phyloP scores from a whole-genome alignment of 2,329 filamentous ascomycete genomes.

The Coniella lustricola region DNA sequence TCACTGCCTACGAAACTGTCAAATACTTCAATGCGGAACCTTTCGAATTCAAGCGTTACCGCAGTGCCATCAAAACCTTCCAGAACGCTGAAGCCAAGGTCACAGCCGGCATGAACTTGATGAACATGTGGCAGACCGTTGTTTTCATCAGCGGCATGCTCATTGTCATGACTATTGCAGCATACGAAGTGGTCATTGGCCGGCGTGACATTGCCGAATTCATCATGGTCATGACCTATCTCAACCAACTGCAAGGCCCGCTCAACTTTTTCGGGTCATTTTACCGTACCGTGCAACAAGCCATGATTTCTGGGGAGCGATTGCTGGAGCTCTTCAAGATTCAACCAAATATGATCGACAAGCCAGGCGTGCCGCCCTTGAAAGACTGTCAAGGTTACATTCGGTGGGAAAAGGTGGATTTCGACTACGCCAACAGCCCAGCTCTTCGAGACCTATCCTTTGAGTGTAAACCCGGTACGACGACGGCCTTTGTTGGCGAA shows the following conservation, averaged over 20 bases:
- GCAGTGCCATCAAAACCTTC: conserved; percentile 61
- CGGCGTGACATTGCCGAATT: conserved; percentile 63
- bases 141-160: conserved; percentile 74
- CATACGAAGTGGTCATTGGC: conserved; percentile 67
- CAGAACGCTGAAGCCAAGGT: conserved; percentile 71
- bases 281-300: conserved; percentile 90
- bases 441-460: conserved; percentile 81
- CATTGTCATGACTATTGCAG: conserved; percentile 64
- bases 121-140: conserved; percentile 75
- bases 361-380: conserved; percentile 56
- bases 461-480: conserved; percentile 80
- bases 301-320: conserved; percentile 94
- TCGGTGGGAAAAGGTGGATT: conserved; percentile 80
- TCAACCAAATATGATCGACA: conserved; percentile 82
- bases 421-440: conserved; percentile 86
- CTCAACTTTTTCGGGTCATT: conserved; percentile 90
- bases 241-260: conserved; percentile 72
- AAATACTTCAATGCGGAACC: conserved; percentile 84
- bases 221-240: conserved; percentile 66
- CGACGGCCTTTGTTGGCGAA: conserved; percentile 91
- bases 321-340: conserved; percentile 96
- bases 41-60: conserved; percentile 70
- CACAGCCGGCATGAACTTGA: conserved; percentile 66
- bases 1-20: conserved; percentile 95
- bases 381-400: conserved; percentile 71